A percentile compares a stretch with the other conserved stretches of the same genome.
These are phyloP conservation scores for Populus hybrid DNA, from an alignment of 441 rosid species.

Conservation along the genomic window DNA sequence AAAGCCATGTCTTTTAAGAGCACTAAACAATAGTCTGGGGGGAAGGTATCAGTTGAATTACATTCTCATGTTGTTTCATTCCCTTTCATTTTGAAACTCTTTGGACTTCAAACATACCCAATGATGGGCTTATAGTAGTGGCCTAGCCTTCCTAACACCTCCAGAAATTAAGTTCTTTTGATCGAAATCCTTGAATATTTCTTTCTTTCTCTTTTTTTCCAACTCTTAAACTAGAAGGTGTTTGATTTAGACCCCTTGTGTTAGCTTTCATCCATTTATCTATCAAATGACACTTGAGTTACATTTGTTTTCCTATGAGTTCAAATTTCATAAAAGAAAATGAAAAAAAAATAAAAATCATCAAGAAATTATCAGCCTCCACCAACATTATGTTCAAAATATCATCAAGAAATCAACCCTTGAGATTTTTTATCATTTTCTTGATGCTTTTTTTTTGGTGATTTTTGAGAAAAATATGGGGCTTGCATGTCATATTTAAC, in stretches of 20 bases:
- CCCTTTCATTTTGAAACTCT: conserved; percentile 3
- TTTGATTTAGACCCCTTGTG: neutral
- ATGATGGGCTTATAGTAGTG: neutral
- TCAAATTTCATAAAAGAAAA: neutral
- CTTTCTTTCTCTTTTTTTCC: neutral
- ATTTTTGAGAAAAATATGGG: neutral
- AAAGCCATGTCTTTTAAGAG: conserved; percentile 87
- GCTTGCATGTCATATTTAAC: neutral
- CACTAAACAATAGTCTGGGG: conserved; percentile 72
- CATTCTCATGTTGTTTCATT: conserved; percentile 6
- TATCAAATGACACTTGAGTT: neutral
- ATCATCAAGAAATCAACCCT: neutral
- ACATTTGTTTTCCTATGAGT: neutral
- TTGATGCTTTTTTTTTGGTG: neutral
- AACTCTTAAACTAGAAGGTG: neutral
- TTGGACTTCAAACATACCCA: neutral
- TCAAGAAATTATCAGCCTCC: neutral
- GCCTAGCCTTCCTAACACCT: neutral
- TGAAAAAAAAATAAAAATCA: neutral
- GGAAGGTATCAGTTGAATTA: conserved; percentile 48
- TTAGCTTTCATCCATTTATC: neutral
- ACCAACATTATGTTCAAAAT: neutral
- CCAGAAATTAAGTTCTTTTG: neutral
- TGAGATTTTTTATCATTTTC: neutral
- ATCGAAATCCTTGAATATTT: neutral